Base-by-base conservation (phyloP, 257 asterid species). In the Paulownia fortunei region DNA sequence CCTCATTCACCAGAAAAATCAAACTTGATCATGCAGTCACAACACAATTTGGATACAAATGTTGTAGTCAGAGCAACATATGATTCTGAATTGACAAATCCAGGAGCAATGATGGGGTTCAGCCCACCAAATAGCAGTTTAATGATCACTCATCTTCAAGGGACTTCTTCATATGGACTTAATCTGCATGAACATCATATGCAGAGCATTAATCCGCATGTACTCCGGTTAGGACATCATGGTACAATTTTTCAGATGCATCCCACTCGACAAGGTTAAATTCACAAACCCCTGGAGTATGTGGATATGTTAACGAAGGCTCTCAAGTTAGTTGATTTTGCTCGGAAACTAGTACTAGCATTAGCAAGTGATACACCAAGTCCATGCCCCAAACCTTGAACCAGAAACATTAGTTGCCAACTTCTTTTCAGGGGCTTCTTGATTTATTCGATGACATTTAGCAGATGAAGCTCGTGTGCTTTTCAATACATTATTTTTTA, bases 21-120 rank as follows among this genome's bases (percentile, higher is more conserved):
- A 23, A 78, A 69, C 76, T 44, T 79, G 77, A 27, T 65, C 64
- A 5, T 73, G 59, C 86, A 82, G 47, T 18, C 68, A 1, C 82
- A 81, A 8, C 81, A 70, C 23, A 61, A 81, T 26, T 42, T 83
- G 60, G 81, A 83, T 11, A 26, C 82, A 12, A 83, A 80, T 61
- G 80, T 85, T 15, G 81, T 82, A 9, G 71, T 82, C 7, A 68
- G 84, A 56, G 72, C 67, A 13, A 61, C 73, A 1, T 84, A 83
- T 42, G 88, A 79, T 78, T 67, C 87, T 24, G 74, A 75, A 37
- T 19, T 78, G 52, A 84, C 67, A 26, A 75, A 73, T 64, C 86
- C 79, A 27, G 98, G 91, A 61, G 77, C 79, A 3, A 16, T 80
- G 10, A 74, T 84, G 87, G 89, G 91, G 59, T 87, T 90, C 67